Conservation (phyloP, 2,329 filamentous ascomycete genomes). For the Fusarium denticulatum region DNA sequence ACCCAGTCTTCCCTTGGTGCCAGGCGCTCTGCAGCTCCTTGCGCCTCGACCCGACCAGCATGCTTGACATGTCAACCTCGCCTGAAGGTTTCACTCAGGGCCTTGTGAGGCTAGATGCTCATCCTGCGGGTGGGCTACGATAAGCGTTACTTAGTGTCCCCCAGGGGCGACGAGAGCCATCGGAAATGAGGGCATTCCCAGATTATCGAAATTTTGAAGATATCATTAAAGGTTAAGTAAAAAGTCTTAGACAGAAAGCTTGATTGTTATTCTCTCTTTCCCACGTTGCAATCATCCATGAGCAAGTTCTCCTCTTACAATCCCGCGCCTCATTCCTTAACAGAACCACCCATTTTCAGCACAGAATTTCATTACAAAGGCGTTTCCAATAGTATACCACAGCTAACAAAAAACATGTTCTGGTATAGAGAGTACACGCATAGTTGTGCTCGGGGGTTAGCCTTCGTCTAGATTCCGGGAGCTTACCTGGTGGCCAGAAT, state of each 20-base stretch:
- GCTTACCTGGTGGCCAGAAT: neutral
- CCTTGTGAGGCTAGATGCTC: neutral
- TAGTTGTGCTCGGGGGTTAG: neutral
- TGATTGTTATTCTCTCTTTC: neutral
- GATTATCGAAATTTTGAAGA: neutral
- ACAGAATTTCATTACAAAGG: neutral
- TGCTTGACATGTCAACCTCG: conserved; percentile 24
- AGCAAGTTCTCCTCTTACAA: neutral
- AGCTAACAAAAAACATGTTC: neutral
- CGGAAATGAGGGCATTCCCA: conserved; percentile 8
- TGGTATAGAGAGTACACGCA: neutral
- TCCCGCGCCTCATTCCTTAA: neutral
- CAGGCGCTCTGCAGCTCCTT: conserved; percentile 1
- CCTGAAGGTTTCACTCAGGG: neutral
- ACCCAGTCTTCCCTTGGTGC: neutral
- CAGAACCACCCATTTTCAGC: neutral
- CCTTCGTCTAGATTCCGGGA: neutral
- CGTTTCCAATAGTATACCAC: neutral
- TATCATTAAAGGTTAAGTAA: neutral
- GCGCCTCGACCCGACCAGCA: conserved; percentile 9
- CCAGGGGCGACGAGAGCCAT: neutral
- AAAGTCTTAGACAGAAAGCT: neutral
- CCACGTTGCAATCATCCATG: neutral
- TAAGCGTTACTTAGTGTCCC: neutral
- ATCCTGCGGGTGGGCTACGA: neutral